Evolutionary conservation across 108 stramenopile genomes (phyloP).

Genomic region (Chaetoceros tenuissimus): DNA sequence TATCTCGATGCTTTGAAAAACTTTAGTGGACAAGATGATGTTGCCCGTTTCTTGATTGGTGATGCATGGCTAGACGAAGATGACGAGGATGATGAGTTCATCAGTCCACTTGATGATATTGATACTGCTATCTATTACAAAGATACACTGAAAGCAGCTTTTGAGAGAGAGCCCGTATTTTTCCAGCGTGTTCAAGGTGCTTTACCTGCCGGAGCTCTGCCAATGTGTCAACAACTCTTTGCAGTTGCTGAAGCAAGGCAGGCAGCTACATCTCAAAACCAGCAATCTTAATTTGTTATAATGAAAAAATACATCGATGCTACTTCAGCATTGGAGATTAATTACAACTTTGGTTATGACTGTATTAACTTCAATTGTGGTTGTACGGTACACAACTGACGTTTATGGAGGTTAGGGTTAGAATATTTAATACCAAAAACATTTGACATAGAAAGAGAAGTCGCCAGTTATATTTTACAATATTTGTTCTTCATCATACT

Average conservation of each 20-base stretch:
- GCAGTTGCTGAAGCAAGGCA: slow-evolving; percentile 51
- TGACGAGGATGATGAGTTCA: slow-evolving; percentile 80
- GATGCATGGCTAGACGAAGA: slow-evolving; percentile 80
- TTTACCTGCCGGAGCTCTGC: slow-evolving; percentile 53
- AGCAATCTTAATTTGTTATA: slow-evolving; percentile 16
- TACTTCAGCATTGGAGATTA: no score
- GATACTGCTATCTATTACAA: slow-evolving; percentile 65
- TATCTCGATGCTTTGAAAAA: slow-evolving; percentile 75
- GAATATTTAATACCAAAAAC: no score
- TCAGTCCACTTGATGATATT: slow-evolving; percentile 68
- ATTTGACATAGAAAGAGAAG: no score
- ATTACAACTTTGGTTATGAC: no score
- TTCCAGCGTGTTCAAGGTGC: slow-evolving; percentile 78
- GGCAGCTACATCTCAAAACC: slow-evolving; percentile 30
- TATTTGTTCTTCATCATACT: not conserved
- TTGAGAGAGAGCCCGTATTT: slow-evolving; percentile 67
- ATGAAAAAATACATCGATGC: no score
- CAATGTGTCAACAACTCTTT: slow-evolving; percentile 55
- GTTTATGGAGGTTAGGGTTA: no score
- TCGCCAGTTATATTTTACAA: not conserved
- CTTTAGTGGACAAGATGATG: slow-evolving; percentile 57
- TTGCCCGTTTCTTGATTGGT: slow-evolving; percentile 76
- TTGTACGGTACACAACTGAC: no score
- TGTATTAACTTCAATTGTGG: no score
- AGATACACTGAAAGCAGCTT: slow-evolving; percentile 66